Percentiles rank a stretch among this genome's conserved stretches.
phyloP scores from a whole-genome alignment of 2,329 filamentous ascomycete species.

The Neofusicoccum laricinum region DNA sequence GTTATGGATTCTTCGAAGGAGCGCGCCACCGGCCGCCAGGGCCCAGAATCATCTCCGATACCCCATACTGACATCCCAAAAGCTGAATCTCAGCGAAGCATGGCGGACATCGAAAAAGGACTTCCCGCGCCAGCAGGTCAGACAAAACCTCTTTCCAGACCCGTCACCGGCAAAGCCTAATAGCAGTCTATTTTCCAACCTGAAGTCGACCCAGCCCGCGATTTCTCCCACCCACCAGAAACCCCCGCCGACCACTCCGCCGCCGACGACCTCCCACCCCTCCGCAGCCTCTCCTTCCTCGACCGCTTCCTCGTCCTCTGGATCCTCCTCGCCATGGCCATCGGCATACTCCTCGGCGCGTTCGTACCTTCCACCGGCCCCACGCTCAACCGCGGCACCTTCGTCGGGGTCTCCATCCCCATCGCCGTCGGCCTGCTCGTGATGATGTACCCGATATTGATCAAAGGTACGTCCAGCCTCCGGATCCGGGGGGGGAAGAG shows the following conservation, averaged over 20 bases:
- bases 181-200: background rate
- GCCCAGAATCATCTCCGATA: background rate
- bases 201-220: background rate
- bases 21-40: no score
- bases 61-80: background rate
- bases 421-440: constrained; percentile 74
- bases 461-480: no score
- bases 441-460: constrained; percentile 90
- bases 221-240: background rate
- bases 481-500: no score
- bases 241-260: background rate
- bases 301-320: constrained; percentile 50
- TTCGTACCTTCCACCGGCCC: constrained; percentile 63
- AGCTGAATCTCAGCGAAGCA: background rate
- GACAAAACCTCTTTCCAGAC: no score
- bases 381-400: constrained; percentile 63
- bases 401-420: constrained; percentile 65
- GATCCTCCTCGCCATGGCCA: constrained; percentile 75
- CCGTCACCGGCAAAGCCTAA: background rate
- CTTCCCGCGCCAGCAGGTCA: background rate
- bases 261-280: background rate
- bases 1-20: background rate
- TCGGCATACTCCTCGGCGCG: constrained; percentile 74
- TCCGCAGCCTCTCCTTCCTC: constrained; percentile 39
- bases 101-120: background rate